These are phyloP conservation scores for Nadsonia commutata DNA, from an alignment of 1,139 yeast species.

Conservation along the genomic window DNA sequence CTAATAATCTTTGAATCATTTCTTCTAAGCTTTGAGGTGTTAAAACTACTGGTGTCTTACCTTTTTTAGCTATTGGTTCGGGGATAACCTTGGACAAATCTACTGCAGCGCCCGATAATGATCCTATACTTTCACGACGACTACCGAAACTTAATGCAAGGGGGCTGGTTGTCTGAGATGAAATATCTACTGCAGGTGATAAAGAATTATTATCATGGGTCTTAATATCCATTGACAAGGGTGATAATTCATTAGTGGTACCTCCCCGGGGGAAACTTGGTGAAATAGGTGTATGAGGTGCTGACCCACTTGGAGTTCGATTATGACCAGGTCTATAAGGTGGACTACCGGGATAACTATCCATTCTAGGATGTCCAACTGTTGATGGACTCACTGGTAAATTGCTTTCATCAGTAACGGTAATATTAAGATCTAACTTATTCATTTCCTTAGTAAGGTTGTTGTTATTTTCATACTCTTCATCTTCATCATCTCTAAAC, in stretches of 20 bases:
- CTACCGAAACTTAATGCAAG: too few relatives aligned
- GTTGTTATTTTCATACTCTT: background rate
- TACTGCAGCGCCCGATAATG: too few relatives aligned
- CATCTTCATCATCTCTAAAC: background rate
- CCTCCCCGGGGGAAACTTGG: background rate
- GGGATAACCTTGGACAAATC: too few relatives aligned
- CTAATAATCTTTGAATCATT: conserved; percentile 73
- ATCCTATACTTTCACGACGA: too few relatives aligned
- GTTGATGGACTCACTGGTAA: background rate
- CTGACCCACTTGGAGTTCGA: background rate
- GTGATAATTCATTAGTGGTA: background rate
- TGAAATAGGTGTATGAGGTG: background rate
- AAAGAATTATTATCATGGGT: too few relatives aligned
- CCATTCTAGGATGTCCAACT: background rate
- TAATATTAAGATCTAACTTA: background rate
- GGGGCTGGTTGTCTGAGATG: too few relatives aligned
- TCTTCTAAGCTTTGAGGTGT: conserved; percentile 42
- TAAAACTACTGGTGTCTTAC: background rate
- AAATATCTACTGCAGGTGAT: too few relatives aligned
- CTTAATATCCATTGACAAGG: background rate
- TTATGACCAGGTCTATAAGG: background rate
- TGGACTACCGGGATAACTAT: conserved; percentile 1
- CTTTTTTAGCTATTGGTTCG: background rate
- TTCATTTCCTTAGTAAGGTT: background rate
- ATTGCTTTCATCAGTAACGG: background rate